Percentiles rank a stretch among this genome's conserved stretches.
phyloP scores from a whole-genome alignment of 352 stramenopile species.

The Achlya hypogyna region DNA sequence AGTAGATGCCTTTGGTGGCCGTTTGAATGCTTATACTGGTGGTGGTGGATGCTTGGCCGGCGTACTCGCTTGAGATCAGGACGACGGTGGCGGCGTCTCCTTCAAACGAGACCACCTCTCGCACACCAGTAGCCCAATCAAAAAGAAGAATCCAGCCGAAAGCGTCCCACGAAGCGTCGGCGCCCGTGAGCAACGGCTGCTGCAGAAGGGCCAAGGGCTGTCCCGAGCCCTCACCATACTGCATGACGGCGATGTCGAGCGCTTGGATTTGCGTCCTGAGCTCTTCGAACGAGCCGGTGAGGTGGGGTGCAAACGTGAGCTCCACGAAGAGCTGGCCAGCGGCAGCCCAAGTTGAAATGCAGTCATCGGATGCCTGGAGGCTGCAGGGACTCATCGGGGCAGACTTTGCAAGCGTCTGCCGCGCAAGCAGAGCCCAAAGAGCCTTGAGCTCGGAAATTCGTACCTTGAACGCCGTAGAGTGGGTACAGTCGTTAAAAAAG shows the following conservation, averaged over 20 bases:
- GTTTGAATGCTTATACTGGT: neutral
- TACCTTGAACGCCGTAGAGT: neutral
- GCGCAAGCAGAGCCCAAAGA: too few relatives aligned
- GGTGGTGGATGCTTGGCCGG: neutral
- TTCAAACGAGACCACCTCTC: conserved; percentile 14
- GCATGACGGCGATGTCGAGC: too few relatives aligned
- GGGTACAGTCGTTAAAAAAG: neutral
- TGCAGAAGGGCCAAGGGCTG: neutral
- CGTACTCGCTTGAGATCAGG: neutral
- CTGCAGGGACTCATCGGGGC: too few relatives aligned
- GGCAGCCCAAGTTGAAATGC: neutral
- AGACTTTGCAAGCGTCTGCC: neutral
- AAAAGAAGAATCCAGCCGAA: neutral
- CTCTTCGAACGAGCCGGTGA: too few relatives aligned
- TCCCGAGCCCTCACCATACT: too few relatives aligned
- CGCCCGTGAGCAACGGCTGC: neutral
- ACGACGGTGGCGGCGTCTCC: neutral
- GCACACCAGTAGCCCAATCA: neutral
- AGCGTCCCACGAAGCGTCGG: neutral
- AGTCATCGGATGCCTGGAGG: neutral
- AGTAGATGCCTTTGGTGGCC: neutral
- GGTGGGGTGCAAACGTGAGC: neutral
- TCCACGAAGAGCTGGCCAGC: neutral
- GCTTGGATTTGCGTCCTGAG: too few relatives aligned
- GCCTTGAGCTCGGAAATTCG: neutral